phyloP scores from a whole-genome alignment of 2,329 filamentous ascomycete genomes.

The Cladophialophora carrionii region DNA sequence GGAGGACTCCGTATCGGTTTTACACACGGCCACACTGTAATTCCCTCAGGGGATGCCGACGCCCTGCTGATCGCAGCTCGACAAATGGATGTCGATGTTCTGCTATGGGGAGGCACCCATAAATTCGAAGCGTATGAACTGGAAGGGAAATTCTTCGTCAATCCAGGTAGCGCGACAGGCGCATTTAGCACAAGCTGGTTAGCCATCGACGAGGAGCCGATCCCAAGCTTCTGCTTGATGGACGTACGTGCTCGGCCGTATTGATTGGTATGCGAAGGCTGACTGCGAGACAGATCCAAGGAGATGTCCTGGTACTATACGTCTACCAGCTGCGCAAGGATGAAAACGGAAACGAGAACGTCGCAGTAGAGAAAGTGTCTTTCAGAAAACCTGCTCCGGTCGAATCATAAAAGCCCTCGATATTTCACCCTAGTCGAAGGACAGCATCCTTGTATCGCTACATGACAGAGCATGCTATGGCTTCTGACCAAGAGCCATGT shows the following conservation, averaged over 20 bases:
- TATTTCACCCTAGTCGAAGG: neutral
- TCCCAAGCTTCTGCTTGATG: slow-evolving; percentile 95
- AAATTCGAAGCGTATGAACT: slow-evolving; percentile 72
- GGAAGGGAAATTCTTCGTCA: slow-evolving; percentile 73
- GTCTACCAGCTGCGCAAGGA: slow-evolving; percentile 86
- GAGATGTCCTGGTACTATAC: slow-evolving; percentile 91
- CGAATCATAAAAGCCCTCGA: slow-evolving; percentile 20
- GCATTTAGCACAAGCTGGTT: slow-evolving; percentile 65
- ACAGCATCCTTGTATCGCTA: neutral
- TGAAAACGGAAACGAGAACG: slow-evolving; percentile 74
- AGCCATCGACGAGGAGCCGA: slow-evolving; percentile 66
- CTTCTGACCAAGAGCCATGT: neutral
- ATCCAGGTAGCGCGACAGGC: slow-evolving; percentile 69
- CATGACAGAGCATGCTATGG: slow-evolving; percentile 2
- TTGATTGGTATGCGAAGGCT: neutral
- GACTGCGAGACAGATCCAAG: slow-evolving; percentile 70
- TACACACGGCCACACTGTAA: slow-evolving; percentile 72
- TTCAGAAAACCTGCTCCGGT: slow-evolving; percentile 73
- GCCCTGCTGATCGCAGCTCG: slow-evolving; percentile 68
- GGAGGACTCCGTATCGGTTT: slow-evolving; percentile 70
- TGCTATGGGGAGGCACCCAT: slow-evolving; percentile 71
- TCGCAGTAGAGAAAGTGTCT: slow-evolving; percentile 83
- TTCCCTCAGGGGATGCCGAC: slow-evolving; percentile 69
- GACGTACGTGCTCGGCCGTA: slow-evolving; percentile 69
- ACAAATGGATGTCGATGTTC: slow-evolving; percentile 71